Evolutionary conservation across 805 yeast species (phyloP), one percentile per base, ranked within the genome.

Genomic region (Ogataea angusta): DNA sequence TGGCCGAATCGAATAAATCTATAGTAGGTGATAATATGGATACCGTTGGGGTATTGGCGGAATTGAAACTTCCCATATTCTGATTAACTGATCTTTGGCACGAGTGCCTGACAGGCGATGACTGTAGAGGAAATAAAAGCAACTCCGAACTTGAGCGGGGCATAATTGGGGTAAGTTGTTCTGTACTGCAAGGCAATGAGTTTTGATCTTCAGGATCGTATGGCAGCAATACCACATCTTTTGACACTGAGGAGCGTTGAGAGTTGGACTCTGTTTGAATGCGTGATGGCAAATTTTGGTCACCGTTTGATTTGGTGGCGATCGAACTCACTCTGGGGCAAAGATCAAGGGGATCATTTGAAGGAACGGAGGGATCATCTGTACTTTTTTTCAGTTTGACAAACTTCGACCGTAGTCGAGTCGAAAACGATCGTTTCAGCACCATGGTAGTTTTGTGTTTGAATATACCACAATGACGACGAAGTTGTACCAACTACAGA

Each of bases 101-200:
- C 8, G 16, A 17, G 2, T 17, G n/a, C 18, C 24, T 28, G 16
- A 16, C 19, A 17, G 48, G 45, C 5, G 47, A 38, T 2, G 37
- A 15, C 12, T 16, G 30, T 10, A 34, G 31, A 22, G 43, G 33
- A 19, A 37, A 23, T 35, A 32, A 36, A 14, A 27, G 40, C 29
- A 37, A 30, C 15, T 33, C 45, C 8, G 30, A 43, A 24, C 25
- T 40, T 8, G 45, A 25, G 30, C 25, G 24, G 36, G 61, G 57
- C 13, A 55, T 30, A 6, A 56, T 51, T 10, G 60, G 61, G 4
- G 60, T 52, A 31, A 56, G 40, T 35, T 56, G 56, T 18, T 56
- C 62, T 2, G 59, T 39, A 10, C 59, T 48, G 40, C 58, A 56
- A 10, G 62, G 62, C 2, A 62, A 60, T 1, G 49, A 30, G 4